Percentiles rank a stretch among this genome's conserved stretches.
Evolutionary conservation across 1,139 yeast genomes (phyloP).

Genomic region (Yamadazyma dushanensis): DNA sequence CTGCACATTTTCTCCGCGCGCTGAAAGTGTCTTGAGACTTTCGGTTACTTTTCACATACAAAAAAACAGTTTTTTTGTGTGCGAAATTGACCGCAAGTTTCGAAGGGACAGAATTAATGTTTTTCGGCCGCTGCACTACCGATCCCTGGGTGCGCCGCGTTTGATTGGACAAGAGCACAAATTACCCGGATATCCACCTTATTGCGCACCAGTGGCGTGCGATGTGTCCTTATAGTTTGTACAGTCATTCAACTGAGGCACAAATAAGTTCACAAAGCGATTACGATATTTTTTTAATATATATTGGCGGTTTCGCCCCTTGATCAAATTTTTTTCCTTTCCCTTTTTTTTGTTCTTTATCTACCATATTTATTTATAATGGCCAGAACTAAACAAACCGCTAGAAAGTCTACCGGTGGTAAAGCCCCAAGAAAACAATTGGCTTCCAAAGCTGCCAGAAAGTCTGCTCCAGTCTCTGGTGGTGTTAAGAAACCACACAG

Average conservation of each 20-base stretch:
- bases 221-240: too few species aligned
- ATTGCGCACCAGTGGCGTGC: too few species aligned
- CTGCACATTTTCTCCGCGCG: not conserved
- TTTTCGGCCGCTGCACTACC: too few species aligned
- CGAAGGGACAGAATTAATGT: too few species aligned
- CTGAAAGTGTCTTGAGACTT: too few species aligned
- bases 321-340: slow-evolving; percentile 7
- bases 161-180: not conserved
- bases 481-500: slow-evolving; percentile 57
- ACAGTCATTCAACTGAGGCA: too few species aligned
- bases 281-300: not conserved
- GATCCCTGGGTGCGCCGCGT: too few species aligned
- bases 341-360: not conserved
- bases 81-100: too few species aligned
- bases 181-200: slow-evolving; percentile 1
- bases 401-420: slow-evolving; percentile 56
- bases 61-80: not conserved
- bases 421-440: slow-evolving; percentile 57
- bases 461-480: slow-evolving; percentile 53
- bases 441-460: slow-evolving; percentile 55
- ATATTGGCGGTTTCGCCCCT: slow-evolving; percentile 4
- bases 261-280: not conserved
- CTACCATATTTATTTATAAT: slow-evolving; percentile 17
- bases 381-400: slow-evolving; percentile 58
- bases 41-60: not conserved